A percentile compares a stretch with the other conserved stretches of the same genome.
Conservation (phyloP, 2,329 filamentous ascomycete species). For the Botryosphaeria dothidea region DNA sequence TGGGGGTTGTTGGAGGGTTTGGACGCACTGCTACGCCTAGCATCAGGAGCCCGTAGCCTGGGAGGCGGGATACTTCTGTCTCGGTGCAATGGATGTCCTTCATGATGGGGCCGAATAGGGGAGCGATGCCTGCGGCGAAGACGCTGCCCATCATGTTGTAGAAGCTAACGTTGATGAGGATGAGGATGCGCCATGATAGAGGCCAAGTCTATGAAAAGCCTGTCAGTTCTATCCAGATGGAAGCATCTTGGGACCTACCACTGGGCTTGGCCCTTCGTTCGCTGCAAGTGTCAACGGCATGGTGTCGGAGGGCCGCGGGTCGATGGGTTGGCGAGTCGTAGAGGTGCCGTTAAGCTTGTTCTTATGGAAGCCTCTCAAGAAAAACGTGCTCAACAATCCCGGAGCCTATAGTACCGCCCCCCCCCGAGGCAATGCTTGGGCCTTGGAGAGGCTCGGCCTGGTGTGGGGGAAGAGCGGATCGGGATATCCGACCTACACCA, state of each 20-base stretch:
- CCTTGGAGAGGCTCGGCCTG: background rate
- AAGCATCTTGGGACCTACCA: background rate
- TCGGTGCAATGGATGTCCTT: background rate
- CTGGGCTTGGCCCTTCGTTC: background rate
- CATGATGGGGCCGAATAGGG: background rate
- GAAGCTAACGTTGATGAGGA: background rate
- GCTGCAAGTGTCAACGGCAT: background rate
- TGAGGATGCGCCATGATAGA: background rate
- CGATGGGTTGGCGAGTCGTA: background rate
- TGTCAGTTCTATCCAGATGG: background rate
- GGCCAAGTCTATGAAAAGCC: background rate
- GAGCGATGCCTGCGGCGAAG: background rate
- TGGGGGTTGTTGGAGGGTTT: no score
- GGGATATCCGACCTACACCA: background rate
- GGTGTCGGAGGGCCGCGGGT: background rate
- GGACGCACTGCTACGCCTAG: background rate
- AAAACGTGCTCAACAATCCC: no score
- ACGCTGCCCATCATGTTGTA: conserved; percentile 5
- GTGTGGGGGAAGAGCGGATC: background rate
- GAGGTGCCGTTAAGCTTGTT: background rate
- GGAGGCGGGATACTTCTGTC: background rate
- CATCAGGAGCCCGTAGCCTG: background rate
- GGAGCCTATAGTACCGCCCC: background rate
- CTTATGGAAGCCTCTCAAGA: background rate
- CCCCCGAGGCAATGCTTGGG: background rate